Conservation (phyloP, 192 early-diverging fungal genomes). For the Coemansia interrupta region DNA sequence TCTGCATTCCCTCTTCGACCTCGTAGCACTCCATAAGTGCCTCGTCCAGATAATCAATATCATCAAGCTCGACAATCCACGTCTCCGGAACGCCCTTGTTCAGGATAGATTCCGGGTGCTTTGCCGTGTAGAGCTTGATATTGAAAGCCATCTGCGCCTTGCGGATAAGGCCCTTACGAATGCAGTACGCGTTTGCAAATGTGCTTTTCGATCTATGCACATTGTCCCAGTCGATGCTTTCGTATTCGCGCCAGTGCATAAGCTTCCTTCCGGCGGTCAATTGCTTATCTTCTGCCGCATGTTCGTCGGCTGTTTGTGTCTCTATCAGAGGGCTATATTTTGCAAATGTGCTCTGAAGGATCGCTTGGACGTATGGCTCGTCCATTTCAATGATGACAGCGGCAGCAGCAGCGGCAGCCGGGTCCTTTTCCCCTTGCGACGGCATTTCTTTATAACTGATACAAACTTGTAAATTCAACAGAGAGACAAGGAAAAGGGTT, state of each 20-base stretch:
- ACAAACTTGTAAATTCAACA: neutral
- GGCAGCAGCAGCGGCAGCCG: constrained; percentile 6
- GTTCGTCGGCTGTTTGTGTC: neutral
- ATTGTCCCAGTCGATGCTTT: constrained; percentile 58
- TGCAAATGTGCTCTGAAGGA: constrained; percentile 21
- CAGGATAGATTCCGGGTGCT: constrained; percentile 57
- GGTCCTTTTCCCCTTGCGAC: neutral
- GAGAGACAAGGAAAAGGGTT: neutral
- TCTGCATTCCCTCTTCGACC: constrained; percentile 55
- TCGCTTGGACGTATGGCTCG: constrained; percentile 53
- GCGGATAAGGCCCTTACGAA: constrained; percentile 66
- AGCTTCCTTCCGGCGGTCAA: neutral
- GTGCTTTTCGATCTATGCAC: constrained; percentile 35
- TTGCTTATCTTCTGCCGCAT: neutral
- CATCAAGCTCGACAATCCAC: constrained; percentile 62
- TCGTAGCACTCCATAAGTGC: constrained; percentile 67
- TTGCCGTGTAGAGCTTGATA: constrained; percentile 56
- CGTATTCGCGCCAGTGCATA: constrained; percentile 67
- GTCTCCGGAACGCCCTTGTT: constrained; percentile 57
- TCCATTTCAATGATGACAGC: constrained; percentile 49
- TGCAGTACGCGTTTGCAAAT: constrained; percentile 59
- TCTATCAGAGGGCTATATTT: constrained; percentile 20
- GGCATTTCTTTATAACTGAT: neutral
- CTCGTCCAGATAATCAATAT: constrained; percentile 65
- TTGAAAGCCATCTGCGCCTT: constrained; percentile 66